These are phyloP conservation scores for Aspergillus melleus DNA, from an alignment of 2,329 filamentous ascomycete species.

Conservation along the genomic window DNA sequence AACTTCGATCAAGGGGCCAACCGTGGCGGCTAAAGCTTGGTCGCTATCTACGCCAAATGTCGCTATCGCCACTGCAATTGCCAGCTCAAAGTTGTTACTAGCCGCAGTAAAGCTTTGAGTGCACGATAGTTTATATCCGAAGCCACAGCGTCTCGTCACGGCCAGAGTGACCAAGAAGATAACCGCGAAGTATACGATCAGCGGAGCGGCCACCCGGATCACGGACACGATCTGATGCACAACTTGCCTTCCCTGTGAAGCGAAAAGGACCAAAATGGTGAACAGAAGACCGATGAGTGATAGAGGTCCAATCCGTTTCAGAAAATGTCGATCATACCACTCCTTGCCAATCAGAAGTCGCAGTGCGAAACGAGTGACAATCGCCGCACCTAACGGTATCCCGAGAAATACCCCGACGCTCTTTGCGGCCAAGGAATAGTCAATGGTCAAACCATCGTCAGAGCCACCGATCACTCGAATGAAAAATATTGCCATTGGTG, in stretches of 20 bases:
- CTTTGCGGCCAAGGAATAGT: constrained; percentile 70
- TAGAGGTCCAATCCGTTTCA: constrained; percentile 69
- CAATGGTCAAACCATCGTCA: constrained; percentile 44
- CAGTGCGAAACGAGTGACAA: constrained; percentile 70
- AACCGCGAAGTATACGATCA: constrained; percentile 76
- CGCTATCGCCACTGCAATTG: constrained; percentile 83
- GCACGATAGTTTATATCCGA: constrained; percentile 67
- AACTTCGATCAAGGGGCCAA: constrained; percentile 83
- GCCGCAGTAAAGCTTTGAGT: constrained; percentile 88
- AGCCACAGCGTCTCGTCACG: constrained; percentile 65
- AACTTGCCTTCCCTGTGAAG: constrained; percentile 73
- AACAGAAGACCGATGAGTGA: constrained; percentile 82
- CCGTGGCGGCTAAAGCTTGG: constrained; percentile 78
- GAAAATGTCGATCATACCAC: constrained; percentile 69
- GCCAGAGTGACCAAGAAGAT: constrained; percentile 71
- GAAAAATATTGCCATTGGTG: constrained; percentile 68
- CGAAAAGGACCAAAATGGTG: constrained; percentile 84
- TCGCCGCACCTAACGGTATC: constrained; percentile 76
- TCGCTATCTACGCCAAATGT: constrained; percentile 76
- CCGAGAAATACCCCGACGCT: constrained; percentile 83
- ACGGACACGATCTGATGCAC: constrained; percentile 83
- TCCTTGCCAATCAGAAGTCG: constrained; percentile 54
- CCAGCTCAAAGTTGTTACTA: constrained; percentile 91
- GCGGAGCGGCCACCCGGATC: constrained; percentile 74
- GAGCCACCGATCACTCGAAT: constrained; percentile 65